These are phyloP conservation scores for Gossypium herbaceum DNA, from an alignment of 345 rosid species.

Conservation along the genomic window DNA sequence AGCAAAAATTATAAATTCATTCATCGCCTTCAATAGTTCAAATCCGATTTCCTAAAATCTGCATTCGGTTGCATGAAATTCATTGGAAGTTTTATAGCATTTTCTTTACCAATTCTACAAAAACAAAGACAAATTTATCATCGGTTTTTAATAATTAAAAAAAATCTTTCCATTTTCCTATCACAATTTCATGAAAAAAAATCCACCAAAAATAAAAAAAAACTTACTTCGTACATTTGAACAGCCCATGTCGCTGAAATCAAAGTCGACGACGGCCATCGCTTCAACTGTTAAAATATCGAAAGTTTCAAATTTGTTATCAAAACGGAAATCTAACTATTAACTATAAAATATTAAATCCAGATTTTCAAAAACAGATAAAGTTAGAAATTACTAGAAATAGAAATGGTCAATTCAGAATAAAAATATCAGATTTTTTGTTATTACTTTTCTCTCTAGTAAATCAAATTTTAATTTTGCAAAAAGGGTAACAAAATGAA, in stretches of 20 bases:
- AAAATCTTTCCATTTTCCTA: not conserved
- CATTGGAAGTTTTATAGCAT: not conserved
- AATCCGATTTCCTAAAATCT: not conserved
- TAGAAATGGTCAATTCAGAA: not conserved
- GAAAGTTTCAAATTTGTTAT: not conserved
- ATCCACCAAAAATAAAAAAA: not conserved
- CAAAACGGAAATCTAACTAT: not conserved
- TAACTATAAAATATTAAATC: constrained; percentile 10
- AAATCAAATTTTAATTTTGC: not conserved
- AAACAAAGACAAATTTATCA: not conserved
- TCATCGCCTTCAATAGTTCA: not conserved
- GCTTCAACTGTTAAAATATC: not conserved
- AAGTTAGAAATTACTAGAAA: constrained; percentile 10
- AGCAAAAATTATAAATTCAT: not conserved
- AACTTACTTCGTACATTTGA: not conserved
- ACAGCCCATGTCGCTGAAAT: constrained; percentile 3
- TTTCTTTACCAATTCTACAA: not conserved
- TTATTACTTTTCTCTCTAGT: not conserved
- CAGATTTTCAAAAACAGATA: not conserved
- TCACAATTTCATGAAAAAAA: no score
- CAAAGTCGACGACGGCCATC: constrained; percentile 15
- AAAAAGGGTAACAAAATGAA: not conserved
- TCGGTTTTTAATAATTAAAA: not conserved
- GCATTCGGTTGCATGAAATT: not conserved
- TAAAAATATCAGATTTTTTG: not conserved